These are phyloP conservation scores for Xylaria curta DNA, from an alignment of 495 filamentous ascomycete species.

Conservation along the genomic window DNA sequence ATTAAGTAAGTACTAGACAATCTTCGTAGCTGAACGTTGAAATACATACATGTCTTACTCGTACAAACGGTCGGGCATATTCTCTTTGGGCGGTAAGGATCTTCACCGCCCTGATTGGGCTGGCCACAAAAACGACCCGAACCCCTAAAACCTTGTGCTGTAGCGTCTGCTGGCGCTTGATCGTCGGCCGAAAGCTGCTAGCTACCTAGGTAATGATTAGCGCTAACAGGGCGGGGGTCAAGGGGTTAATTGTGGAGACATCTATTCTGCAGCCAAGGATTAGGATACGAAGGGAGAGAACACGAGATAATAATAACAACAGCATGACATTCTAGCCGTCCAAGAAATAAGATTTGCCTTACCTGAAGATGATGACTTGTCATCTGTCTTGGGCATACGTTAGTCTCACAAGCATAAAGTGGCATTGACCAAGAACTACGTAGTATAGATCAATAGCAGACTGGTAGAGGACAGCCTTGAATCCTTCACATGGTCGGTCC, in stretches of 20 bases:
- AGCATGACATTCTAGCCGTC: slow-evolving; percentile 4
- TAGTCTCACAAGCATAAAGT: neutral
- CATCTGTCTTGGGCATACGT: neutral
- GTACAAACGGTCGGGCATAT: neutral
- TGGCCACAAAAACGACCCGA: neutral
- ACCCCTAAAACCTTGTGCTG: slow-evolving; percentile 10
- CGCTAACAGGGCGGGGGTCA: slow-evolving; percentile 2
- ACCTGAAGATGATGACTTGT: slow-evolving; percentile 6
- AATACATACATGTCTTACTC: neutral
- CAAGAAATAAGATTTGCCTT: neutral
- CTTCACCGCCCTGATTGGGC: slow-evolving; percentile 14
- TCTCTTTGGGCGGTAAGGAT: slow-evolving; percentile 5
- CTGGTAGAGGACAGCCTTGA: neutral
- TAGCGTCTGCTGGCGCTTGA: slow-evolving; percentile 9
- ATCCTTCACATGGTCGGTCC: neutral
- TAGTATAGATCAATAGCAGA: neutral
- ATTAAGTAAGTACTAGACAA: neutral
- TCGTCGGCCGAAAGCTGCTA: neutral
- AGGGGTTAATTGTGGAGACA: neutral
- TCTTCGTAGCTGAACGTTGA: neutral
- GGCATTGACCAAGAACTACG: neutral
- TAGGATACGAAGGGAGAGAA: slow-evolving; percentile 21
- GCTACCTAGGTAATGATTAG: neutral
- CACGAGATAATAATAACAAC: slow-evolving; percentile 22
- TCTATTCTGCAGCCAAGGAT: slow-evolving; percentile 5